phyloP scores from a whole-genome alignment of 768 basidiomycete genomes.

The Suillus americanus region DNA sequence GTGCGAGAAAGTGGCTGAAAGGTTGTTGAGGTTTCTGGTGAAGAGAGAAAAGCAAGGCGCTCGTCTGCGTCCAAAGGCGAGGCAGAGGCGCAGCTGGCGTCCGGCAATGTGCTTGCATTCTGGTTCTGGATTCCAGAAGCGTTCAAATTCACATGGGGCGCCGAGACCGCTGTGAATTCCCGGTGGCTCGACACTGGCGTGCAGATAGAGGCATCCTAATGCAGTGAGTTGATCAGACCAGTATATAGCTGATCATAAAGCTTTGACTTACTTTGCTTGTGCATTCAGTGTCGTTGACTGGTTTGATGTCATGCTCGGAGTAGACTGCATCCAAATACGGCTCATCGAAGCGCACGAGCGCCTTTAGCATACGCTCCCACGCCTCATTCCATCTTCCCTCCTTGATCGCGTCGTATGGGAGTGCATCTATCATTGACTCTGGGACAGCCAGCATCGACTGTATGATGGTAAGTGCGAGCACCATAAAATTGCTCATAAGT shows the following conservation, averaged over 20 bases:
- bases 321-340: background rate
- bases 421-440: background rate
- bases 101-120: background rate
- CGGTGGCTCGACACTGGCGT: too few species aligned
- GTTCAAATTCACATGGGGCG: background rate
- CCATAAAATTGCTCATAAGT: background rate
- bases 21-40: slow-evolving; percentile 2
- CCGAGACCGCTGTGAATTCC: background rate
- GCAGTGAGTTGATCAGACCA: background rate
- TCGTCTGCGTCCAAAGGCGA: background rate
- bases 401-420: too few species aligned
- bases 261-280: background rate
- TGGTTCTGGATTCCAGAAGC: background rate
- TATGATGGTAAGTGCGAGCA: background rate
- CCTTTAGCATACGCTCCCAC: background rate
- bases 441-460: background rate
- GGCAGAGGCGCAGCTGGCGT: slow-evolving; percentile 8
- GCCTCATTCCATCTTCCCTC: background rate
- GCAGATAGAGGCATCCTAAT: background rate
- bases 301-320: background rate
- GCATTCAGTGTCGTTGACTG: background rate
- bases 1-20: background rate
- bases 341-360: background rate
- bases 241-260: background rate
- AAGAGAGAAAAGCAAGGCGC: background rate